Conservation (phyloP, 208 protist genomes). For the Leishmania guyanensis region DNA sequence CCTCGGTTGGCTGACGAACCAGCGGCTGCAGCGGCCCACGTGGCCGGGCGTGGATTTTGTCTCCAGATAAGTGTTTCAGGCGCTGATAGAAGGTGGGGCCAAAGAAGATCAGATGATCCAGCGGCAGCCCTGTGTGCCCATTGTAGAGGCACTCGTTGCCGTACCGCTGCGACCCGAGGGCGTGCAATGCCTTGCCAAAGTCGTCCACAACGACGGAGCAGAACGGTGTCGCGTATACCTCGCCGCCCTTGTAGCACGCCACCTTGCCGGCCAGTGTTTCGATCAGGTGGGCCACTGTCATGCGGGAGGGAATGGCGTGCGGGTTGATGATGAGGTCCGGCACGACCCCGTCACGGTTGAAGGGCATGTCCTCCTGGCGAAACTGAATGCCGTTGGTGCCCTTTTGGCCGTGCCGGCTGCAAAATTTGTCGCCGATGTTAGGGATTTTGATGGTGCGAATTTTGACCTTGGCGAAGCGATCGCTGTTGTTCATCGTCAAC, state of each 20-base stretch:
- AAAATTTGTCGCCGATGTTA: constrained; percentile 99
- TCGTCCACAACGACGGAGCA: constrained; percentile 95
- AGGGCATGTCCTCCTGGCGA: constrained; percentile 99
- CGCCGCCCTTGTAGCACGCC: constrained; percentile 96
- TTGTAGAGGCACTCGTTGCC: constrained; percentile 97
- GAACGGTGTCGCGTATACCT: constrained; percentile 96
- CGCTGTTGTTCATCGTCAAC: constrained; percentile 93
- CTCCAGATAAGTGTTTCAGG: constrained; percentile 99
- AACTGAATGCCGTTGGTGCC: constrained; percentile 99
- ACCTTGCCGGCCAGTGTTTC: constrained; percentile 91
- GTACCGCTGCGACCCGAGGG: constrained; percentile 95
- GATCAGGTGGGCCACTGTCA: constrained; percentile 99
- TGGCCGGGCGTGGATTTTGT: constrained; percentile 99
- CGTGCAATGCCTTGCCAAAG: constrained; percentile 86
- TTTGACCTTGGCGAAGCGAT: constrained; percentile 94
- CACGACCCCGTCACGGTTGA: constrained; percentile 95
- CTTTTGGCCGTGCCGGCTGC: constrained; percentile 99
- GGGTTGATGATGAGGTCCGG: constrained; percentile 99
- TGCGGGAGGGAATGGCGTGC: constrained; percentile 99
- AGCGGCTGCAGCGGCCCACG: constrained; percentile 93
- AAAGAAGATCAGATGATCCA: constrained; percentile 98
- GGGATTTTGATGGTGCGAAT: constrained; percentile 95
- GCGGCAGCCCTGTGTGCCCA: constrained; percentile 98
- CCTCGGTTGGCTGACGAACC: constrained; percentile 99
- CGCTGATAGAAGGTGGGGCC: constrained; percentile 99